Conservation (phyloP, 164 flowering plant species). For the Vitis rotundifolia region DNA sequence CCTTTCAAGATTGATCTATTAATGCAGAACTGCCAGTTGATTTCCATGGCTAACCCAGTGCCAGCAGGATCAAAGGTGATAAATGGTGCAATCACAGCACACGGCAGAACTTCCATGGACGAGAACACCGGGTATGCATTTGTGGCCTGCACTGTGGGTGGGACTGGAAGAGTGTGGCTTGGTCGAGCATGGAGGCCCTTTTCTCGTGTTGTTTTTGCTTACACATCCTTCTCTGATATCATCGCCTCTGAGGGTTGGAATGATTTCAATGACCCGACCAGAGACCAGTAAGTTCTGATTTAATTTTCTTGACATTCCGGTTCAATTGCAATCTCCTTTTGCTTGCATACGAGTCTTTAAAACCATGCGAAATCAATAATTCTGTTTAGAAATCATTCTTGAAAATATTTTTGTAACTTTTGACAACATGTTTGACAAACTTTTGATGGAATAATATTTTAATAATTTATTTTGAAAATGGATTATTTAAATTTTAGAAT, state of each 20-base stretch:
- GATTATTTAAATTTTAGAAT: too few relatives aligned
- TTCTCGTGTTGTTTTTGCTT: slow-evolving; percentile 74
- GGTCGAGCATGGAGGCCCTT: slow-evolving; percentile 97
- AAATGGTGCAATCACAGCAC: slow-evolving; percentile 81
- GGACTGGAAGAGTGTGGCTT: slow-evolving; percentile 83
- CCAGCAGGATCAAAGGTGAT: slow-evolving; percentile 49
- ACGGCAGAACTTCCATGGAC: slow-evolving; percentile 65
- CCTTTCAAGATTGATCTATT: neutral
- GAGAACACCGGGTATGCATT: slow-evolving; percentile 84
- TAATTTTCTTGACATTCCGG: too few relatives aligned
- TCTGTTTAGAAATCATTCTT: too few relatives aligned
- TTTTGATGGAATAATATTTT: too few relatives aligned
- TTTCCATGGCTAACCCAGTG: slow-evolving; percentile 77
- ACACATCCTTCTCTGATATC: slow-evolving; percentile 70
- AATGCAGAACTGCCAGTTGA: slow-evolving; percentile 58
- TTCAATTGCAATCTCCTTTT: too few relatives aligned
- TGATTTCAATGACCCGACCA: slow-evolving; percentile 73
- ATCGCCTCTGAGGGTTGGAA: slow-evolving; percentile 96
- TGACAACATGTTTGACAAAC: too few relatives aligned
- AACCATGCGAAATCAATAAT: too few relatives aligned
- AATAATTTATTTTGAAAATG: too few relatives aligned
- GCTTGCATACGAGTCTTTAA: neutral
- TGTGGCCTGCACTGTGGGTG: slow-evolving; percentile 73
- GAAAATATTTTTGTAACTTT: too few relatives aligned
- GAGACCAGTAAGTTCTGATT: slow-evolving; percentile 63